phyloP scores from a whole-genome alignment of 768 basidiomycete genomes.

The Leucocoprinus sp. region DNA sequence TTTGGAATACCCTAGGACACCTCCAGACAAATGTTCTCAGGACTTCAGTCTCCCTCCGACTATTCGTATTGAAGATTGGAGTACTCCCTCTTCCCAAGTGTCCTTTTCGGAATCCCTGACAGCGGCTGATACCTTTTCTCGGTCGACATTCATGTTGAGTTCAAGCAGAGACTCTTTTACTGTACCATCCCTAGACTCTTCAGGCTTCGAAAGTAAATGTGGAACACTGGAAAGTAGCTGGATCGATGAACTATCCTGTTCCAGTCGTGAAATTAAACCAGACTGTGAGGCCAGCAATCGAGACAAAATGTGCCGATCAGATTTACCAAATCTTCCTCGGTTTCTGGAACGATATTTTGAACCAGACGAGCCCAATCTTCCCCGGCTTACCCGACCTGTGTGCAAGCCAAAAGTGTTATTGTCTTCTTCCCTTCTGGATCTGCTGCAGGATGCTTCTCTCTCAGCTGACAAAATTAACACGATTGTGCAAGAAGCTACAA shows the following conservation, averaged over 20 bases:
- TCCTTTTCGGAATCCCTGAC: not conserved
- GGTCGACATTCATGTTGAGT: not conserved
- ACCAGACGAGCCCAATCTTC: not conserved
- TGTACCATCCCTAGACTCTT: not conserved
- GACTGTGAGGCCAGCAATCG: not conserved
- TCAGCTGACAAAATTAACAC: not conserved
- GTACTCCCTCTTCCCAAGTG: not conserved
- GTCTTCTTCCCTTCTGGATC: not conserved
- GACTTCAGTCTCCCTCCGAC: not conserved
- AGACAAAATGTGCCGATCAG: not conserved
- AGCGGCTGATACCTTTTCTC: not conserved
- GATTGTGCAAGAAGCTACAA: not conserved
- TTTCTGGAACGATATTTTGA: not conserved
- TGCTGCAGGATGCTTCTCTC: not conserved
- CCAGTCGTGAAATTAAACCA: not conserved
- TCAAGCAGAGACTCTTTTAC: not conserved
- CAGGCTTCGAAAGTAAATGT: not conserved
- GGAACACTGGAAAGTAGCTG: not conserved
- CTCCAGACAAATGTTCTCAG: not conserved
- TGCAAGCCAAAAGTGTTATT: not conserved
- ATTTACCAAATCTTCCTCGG: not conserved
- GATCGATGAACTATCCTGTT: too few species aligned
- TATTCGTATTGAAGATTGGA: constrained; percentile 9
- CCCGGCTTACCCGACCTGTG: not conserved
- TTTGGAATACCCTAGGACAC: not conserved